Conservation (phyloP, 768 basidiomycete genomes). For the Kwoniella shandongensis region DNA sequence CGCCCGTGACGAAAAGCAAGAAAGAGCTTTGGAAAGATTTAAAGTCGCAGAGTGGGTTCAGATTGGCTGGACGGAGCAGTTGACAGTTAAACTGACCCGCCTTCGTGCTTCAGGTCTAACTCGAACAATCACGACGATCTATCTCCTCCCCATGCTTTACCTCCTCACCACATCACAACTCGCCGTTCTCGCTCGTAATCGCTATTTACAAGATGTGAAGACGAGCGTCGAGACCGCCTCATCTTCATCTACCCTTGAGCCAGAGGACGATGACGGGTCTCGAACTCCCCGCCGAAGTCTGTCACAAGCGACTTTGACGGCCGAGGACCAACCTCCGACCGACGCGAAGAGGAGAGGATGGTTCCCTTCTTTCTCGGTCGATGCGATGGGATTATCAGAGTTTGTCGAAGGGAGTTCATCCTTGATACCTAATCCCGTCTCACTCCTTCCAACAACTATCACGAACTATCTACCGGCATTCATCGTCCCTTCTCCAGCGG, state of each 20-base stretch:
- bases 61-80: neutral
- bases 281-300: neutral
- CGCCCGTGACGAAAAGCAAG: slow-evolving; percentile 31
- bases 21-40: slow-evolving; percentile 79
- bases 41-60: slow-evolving; percentile 72
- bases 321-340: neutral
- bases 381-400: slow-evolving; percentile 29
- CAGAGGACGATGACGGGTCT: neutral
- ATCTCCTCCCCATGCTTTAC: slow-evolving; percentile 78
- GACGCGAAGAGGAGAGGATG: slow-evolving; percentile 8
- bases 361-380: slow-evolving; percentile 27
- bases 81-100: neutral
- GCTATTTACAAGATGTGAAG: slow-evolving; percentile 65
- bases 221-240: slow-evolving; percentile 57
- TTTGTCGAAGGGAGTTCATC: slow-evolving; percentile 22
- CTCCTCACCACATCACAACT: slow-evolving; percentile 86
- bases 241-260: neutral
- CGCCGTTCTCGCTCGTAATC: slow-evolving; percentile 71
- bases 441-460: slow-evolving; percentile 23
- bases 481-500: slow-evolving; percentile 21
- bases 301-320: neutral
- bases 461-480: slow-evolving; percentile 16
- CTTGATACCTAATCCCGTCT: slow-evolving; percentile 26
- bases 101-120: slow-evolving; percentile 66
- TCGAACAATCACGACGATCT: slow-evolving; percentile 78